Conservation (phyloP, 169 alveolate species). For the Eimeria zaria region DNA sequence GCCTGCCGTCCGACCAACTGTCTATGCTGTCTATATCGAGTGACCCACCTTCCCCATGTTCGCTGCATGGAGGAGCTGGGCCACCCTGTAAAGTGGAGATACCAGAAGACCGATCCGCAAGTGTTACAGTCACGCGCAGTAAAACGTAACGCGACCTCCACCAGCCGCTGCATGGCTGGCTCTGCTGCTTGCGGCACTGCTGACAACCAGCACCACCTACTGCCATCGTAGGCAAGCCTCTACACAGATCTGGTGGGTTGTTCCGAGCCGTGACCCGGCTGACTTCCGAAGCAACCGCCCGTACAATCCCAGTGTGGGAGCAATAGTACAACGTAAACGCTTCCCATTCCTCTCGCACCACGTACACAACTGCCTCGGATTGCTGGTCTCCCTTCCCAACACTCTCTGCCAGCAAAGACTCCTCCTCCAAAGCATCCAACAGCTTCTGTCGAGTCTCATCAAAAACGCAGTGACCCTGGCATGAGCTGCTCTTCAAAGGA, state of each 20-base stretch:
- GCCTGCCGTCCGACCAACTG: neutral
- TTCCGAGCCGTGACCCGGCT: neutral
- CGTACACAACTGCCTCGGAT: neutral
- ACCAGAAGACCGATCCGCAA: neutral
- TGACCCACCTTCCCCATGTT: neutral
- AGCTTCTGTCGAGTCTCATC: conserved; percentile 8
- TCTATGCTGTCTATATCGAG: neutral
- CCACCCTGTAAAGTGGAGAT: neutral
- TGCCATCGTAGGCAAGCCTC: conserved; percentile 22
- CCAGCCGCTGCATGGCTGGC: conserved; percentile 41
- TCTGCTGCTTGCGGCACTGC: conserved; percentile 11
- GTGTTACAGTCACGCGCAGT: conserved; percentile 15
- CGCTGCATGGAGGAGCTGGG: neutral
- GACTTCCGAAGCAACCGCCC: conserved; percentile 51
- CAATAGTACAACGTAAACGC: conserved; percentile 10
- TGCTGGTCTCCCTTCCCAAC: neutral
- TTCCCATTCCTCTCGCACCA: conserved; percentile 56
- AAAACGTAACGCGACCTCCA: conserved; percentile 43
- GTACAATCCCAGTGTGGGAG: neutral
- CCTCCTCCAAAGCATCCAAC: neutral
- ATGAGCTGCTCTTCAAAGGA: neutral
- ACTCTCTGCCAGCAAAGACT: neutral
- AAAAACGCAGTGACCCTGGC: neutral
- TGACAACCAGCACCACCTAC: conserved; percentile 46
- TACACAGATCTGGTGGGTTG: conserved; percentile 6